Percentiles rank a stretch among this genome's conserved stretches.
Evolutionary conservation across 164 flowering plant genomes (phyloP).

Genomic region (Kalanchoe fedtschenkoi): DNA sequence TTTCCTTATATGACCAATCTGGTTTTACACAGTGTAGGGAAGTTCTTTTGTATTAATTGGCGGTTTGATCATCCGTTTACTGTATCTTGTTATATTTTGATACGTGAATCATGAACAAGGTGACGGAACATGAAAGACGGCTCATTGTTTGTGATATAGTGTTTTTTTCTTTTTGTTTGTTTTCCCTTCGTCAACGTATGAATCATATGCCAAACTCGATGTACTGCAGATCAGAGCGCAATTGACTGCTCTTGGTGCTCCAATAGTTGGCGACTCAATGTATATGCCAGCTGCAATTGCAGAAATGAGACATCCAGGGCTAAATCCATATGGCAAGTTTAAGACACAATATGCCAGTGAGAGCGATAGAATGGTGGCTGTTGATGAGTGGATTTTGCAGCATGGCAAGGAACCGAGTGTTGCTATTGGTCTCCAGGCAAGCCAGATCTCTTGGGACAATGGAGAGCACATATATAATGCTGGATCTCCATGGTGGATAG

Average conservation of each 20-base stretch:
- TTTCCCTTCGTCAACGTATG: neutral
- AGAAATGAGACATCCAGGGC: slow-evolving; percentile 43
- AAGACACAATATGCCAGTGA: slow-evolving; percentile 25
- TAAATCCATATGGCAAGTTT: slow-evolving; percentile 57
- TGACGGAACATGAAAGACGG: neutral
- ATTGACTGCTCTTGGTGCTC: slow-evolving; percentile 82
- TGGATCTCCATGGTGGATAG: slow-evolving; percentile 83
- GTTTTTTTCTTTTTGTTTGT: neutral
- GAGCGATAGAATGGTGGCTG: slow-evolving; percentile 29
- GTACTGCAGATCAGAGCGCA: slow-evolving; percentile 80
- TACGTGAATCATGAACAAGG: neutral
- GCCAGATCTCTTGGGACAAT: slow-evolving; percentile 88
- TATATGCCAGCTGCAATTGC: slow-evolving; percentile 82
- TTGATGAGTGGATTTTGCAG: slow-evolving; percentile 52
- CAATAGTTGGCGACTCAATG: slow-evolving; percentile 90
- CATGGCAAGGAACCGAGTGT: slow-evolving; percentile 89
- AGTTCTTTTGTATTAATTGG: neutral
- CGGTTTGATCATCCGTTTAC: neutral
- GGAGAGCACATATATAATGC: slow-evolving; percentile 56
- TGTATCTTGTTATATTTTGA: neutral
- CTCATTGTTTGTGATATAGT: neutral
- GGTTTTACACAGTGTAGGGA: neutral
- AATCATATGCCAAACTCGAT: neutral
- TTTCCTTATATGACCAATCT: no score
- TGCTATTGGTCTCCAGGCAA: slow-evolving; percentile 94